phyloP scores from a whole-genome alignment of 2,329 filamentous ascomycete species.

The Paraphoma chrysanthemicola region DNA sequence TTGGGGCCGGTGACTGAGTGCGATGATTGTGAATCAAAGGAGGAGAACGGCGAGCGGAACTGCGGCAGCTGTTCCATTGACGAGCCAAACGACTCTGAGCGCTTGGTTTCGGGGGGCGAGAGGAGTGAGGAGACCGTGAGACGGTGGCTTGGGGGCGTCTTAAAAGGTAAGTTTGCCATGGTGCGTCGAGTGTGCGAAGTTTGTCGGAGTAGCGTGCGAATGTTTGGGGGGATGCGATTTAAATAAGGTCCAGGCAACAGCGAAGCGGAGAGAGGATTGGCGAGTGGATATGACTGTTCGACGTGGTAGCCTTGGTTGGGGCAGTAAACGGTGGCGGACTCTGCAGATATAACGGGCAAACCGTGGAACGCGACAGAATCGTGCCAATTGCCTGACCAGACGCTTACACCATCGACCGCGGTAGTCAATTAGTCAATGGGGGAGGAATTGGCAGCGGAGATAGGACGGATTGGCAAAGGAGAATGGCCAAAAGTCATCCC shows the following conservation, averaged over 20 bases:
- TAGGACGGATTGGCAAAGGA: conserved; percentile 25
- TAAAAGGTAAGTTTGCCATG: conserved; percentile 40
- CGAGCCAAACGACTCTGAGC: conserved; percentile 48
- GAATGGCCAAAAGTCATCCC: conserved; percentile 29
- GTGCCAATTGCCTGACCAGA: conserved; percentile 31
- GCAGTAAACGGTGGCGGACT: conserved; percentile 29
- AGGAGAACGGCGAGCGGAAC: conserved; percentile 29
- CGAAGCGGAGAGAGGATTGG: conserved; percentile 6
- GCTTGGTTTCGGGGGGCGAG: conserved; percentile 51
- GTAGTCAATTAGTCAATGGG: conserved; percentile 30
- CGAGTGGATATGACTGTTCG: conserved; percentile 14
- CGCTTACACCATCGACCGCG: conserved; percentile 32
- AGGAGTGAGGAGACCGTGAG: conserved; percentile 49
- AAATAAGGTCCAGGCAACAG: conserved; percentile 19
- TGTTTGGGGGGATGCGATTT: conserved; percentile 11
- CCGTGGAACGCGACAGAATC: conserved; percentile 42
- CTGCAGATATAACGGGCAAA: conserved; percentile 23
- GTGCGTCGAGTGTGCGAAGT: conserved; percentile 25
- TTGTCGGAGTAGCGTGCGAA: conserved; percentile 19
- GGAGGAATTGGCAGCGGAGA: conserved; percentile 31
- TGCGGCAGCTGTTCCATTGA: conserved; percentile 21
- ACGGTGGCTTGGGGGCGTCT: conserved; percentile 38
- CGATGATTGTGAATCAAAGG: conserved; percentile 34
- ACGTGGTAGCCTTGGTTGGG: conserved; percentile 15
- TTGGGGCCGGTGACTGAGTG: conserved; percentile 25